Percentiles rank a stretch among this genome's conserved stretches.
Conservation (phyloP, 2,329 filamentous ascomycete genomes). For the Malbranchea zuffiana region DNA sequence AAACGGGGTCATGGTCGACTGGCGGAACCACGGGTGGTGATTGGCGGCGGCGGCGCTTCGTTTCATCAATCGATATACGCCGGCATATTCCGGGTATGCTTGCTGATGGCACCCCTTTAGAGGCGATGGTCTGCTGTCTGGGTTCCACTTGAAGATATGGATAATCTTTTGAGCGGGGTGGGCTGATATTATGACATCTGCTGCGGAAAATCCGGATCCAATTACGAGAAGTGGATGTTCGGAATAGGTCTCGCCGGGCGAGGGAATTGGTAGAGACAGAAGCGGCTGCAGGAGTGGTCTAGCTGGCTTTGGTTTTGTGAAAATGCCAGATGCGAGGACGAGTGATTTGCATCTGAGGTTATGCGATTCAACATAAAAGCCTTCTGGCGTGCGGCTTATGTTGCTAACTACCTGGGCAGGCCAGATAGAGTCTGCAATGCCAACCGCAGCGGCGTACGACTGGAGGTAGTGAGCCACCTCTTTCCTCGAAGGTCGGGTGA, state of each 20-base stretch:
- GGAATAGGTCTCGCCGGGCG: slow-evolving; percentile 9
- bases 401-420: slow-evolving; percentile 33
- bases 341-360: slow-evolving; percentile 45
- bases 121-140: slow-evolving; percentile 45
- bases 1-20: slow-evolving; percentile 35
- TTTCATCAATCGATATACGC: slow-evolving; percentile 51
- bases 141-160: slow-evolving; percentile 52
- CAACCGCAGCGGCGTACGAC: slow-evolving; percentile 43
- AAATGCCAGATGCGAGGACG: slow-evolving; percentile 50
- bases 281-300: slow-evolving; percentile 41
- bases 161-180: slow-evolving; percentile 42
- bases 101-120: slow-evolving; percentile 49
- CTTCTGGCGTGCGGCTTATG: slow-evolving; percentile 36
- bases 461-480: slow-evolving; percentile 47
- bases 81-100: slow-evolving; percentile 52
- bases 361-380: slow-evolving; percentile 43
- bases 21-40: slow-evolving; percentile 18
- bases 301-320: slow-evolving; percentile 44
- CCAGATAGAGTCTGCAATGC: slow-evolving; percentile 40
- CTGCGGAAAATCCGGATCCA: slow-evolving; percentile 52
- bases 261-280: slow-evolving; percentile 21
- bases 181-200: slow-evolving; percentile 49
- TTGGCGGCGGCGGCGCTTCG: slow-evolving; percentile 30
- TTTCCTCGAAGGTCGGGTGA: slow-evolving; percentile 44
- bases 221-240: slow-evolving; percentile 43